Base-by-base conservation (phyloP, 345 rosid species). In the Mangifera indica region DNA sequence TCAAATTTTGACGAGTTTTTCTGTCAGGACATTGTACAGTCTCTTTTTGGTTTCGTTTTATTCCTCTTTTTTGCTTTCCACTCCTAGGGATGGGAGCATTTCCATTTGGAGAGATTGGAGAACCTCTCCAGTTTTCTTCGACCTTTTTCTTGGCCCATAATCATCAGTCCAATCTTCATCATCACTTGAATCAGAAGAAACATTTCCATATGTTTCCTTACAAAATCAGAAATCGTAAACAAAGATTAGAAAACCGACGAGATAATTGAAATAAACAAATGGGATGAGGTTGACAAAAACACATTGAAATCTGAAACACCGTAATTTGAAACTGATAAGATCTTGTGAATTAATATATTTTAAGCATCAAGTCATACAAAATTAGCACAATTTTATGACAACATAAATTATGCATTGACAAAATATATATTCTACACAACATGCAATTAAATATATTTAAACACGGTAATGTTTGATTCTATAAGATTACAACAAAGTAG, bases 151-250 rank as follows among this genome's bases (percentile, higher is more conserved):
- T 69, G 15, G 79, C 76, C 63, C 73, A 56, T 17, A 76, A 42
- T 58, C 65, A 24, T 69, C 72, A 69, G 25, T 56, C 72, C 72
- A 69, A 56, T 29, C 56, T 18, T 26, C 66, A 70, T 70, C 73
- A 60, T 73, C 76, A 57, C 85, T 82, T 14, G 90, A 81, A 42
- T 81, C 76, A 2, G 85, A 20, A 17, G 81, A 32, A 74, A 75
- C 77, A 76, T 85, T 74, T 67, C 87, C 93, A 80, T 90, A 95
- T 56, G 89, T 83, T 82, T 88, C 98, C 99, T 94, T 76, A 72
- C 79, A 72, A 82, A 71, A 76, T 24, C 74, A 76, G 21, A 55
- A 49, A 51, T 29, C 29, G 60, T 10, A 45, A 74, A 75, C 52
- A 76, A 56, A 72, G 17, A 73, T 73, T n/a, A 66, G 81, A 17